phyloP scores from a whole-genome alignment of 2,329 filamentous ascomycete species.

The Byssochlamys sp. region DNA sequence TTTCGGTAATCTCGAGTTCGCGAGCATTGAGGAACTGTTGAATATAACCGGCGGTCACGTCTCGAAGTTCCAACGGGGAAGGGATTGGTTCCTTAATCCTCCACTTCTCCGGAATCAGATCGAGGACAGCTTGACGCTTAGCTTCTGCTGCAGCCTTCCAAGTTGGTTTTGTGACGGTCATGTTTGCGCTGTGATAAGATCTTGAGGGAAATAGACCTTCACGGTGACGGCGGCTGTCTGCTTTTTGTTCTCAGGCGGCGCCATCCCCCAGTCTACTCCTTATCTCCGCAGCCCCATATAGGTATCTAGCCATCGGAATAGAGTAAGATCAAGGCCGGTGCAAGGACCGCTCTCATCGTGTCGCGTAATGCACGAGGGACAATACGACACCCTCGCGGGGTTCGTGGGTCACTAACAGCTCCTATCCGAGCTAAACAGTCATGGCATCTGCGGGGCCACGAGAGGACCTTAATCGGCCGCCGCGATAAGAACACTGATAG shows the following conservation, averaged over 20 bases:
- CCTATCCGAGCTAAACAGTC: neutral
- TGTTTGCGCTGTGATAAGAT: neutral
- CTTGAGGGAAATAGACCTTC: neutral
- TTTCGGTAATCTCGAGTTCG: constrained; percentile 54
- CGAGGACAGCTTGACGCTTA: constrained; percentile 47
- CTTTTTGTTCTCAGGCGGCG: neutral
- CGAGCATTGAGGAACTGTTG: constrained; percentile 44
- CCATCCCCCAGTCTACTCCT: neutral
- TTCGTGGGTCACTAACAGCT: neutral
- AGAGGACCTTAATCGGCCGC: neutral
- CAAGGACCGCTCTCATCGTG: neutral
- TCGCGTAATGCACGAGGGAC: neutral
- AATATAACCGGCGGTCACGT: constrained; percentile 49
- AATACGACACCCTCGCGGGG: neutral
- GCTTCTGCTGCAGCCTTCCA: constrained; percentile 44
- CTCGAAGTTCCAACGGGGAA: constrained; percentile 42
- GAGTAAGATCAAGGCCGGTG: neutral
- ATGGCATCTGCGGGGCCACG: neutral
- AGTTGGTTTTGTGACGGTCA: constrained; percentile 10
- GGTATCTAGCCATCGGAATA: neutral
- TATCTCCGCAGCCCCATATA: neutral
- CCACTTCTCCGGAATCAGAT: constrained; percentile 51
- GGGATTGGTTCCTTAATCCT: constrained; percentile 40
- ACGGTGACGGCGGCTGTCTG: neutral
- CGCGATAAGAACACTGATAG: neutral